Conservation (phyloP, 1,284 basidiomycete genomes). For the Ustilago hordei region DNA sequence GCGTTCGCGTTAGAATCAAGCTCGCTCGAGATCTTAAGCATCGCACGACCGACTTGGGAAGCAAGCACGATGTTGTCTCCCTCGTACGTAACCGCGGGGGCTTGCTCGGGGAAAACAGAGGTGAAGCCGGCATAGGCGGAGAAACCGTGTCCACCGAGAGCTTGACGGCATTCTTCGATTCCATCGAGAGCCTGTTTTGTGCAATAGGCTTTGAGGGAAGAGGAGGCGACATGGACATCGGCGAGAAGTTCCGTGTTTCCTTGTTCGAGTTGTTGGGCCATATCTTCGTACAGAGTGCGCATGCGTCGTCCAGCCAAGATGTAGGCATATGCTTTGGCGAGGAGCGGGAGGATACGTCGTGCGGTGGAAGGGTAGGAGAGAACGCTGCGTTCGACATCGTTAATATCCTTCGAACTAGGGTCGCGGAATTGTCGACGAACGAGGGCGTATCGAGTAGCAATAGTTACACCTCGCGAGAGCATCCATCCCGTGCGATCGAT, state of each 20-base stretch:
- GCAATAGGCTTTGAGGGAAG: constrained; percentile 69
- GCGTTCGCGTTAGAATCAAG: constrained; percentile 42
- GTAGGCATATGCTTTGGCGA: constrained; percentile 70
- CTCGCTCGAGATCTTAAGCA: constrained; percentile 61
- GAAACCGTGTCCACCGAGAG: constrained; percentile 70
- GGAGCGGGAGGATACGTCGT: constrained; percentile 69
- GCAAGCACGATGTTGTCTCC: constrained; percentile 66
- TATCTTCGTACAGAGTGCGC: constrained; percentile 68
- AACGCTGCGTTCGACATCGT: constrained; percentile 70
- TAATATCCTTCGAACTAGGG: constrained; percentile 67
- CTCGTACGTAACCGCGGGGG: constrained; percentile 69
- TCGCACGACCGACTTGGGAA: constrained; percentile 62
- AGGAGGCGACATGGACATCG: constrained; percentile 69
- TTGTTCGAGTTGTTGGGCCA: constrained; percentile 63
- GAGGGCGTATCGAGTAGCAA: constrained; percentile 80
- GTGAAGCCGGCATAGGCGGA: constrained; percentile 65
- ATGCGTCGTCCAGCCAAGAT: constrained; percentile 67
- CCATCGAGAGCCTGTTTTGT: constrained; percentile 69
- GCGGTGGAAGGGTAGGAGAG: constrained; percentile 70
- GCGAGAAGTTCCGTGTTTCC: constrained; percentile 70
- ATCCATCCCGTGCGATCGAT: constrained; percentile 75
- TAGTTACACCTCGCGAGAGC: constrained; percentile 77
- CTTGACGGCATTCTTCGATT: constrained; percentile 70
- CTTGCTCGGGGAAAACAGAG: constrained; percentile 61
- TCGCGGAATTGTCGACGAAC: constrained; percentile 76